phyloP scores from a whole-genome alignment of 1,139 yeast genomes.

The Sugiyamaella neomexicana region DNA sequence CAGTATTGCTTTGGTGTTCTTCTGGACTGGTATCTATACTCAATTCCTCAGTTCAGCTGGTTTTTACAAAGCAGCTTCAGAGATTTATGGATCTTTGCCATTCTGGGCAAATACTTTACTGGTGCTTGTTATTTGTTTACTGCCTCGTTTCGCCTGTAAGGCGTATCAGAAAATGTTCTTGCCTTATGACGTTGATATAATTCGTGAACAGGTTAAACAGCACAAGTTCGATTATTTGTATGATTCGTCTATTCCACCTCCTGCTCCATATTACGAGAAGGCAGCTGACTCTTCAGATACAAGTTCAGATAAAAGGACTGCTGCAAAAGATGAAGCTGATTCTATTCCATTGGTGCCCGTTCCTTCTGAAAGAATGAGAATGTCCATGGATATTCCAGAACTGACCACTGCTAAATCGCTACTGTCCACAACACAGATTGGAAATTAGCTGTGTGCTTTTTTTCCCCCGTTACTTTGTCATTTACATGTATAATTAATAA shows the following conservation, averaged over 20 bases:
- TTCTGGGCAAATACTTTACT: conserved; percentile 82
- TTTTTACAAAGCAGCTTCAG: conserved; percentile 75
- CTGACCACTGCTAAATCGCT: conserved; percentile 25
- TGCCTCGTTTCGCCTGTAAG: conserved; percentile 75
- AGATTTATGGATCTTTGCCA: conserved; percentile 66
- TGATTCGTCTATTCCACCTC: conserved; percentile 1
- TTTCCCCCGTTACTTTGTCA: not conserved
- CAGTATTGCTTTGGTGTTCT: conserved; percentile 68
- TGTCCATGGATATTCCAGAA: conserved; percentile 26
- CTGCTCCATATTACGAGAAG: conserved; percentile 9
- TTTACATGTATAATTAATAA: conserved; percentile 5
- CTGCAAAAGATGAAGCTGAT: not conserved
- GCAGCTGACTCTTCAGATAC: conserved; percentile 21
- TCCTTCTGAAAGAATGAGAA: conserved; percentile 19
- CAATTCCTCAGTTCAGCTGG: conserved; percentile 59
- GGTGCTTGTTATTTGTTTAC: conserved; percentile 67
- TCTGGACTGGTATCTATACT: conserved; percentile 95
- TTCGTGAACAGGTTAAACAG: conserved; percentile 57
- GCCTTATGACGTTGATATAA: conserved; percentile 82
- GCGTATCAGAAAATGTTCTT: conserved; percentile 56
- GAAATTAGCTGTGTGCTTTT: conserved; percentile 1
- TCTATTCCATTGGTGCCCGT: conserved; percentile 4
- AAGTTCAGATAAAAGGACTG: conserved; percentile 16
- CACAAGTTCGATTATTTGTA: conserved; percentile 24
- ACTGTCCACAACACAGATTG: conserved; percentile 20